These are phyloP conservation scores for Sporormia fimetaria DNA, from an alignment of 495 filamentous ascomycete genomes.

Conservation along the genomic window DNA sequence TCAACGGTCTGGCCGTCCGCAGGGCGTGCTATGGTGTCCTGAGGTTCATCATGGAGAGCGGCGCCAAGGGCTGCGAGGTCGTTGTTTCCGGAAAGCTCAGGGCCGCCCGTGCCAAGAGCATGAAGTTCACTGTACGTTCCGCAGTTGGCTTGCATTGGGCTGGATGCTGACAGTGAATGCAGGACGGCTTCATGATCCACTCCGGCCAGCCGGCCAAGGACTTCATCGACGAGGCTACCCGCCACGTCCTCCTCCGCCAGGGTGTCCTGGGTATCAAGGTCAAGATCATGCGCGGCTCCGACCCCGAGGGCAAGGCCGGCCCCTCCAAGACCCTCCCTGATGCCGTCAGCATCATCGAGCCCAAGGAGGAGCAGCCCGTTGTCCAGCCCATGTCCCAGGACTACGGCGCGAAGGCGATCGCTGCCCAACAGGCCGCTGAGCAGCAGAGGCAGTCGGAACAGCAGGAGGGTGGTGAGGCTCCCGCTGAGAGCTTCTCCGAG, in stretches of 20 bases:
- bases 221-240: constrained; percentile 96
- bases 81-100: constrained; percentile 98
- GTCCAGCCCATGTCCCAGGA: constrained; percentile 92
- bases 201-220: constrained; percentile 98
- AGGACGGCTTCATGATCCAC: constrained; percentile 99
- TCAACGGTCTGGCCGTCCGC: constrained; percentile 95
- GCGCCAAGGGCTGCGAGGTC: constrained; percentile 98
- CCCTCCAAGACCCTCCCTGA: constrained; percentile 94
- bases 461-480: constrained; percentile 34
- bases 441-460: constrained; percentile 54
- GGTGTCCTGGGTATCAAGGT: constrained; percentile 99
- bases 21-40: constrained; percentile 99
- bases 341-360: constrained; percentile 98
- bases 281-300: constrained; percentile 99
- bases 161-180: constrained; percentile 10
- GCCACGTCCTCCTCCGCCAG: constrained; percentile 98
- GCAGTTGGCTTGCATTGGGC: neutral
- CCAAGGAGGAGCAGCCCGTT: constrained; percentile 94
- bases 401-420: constrained; percentile 92
- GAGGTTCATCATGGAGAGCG: constrained; percentile 98
- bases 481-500: constrained; percentile 14
- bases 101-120: constrained; percentile 97
- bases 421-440: constrained; percentile 74
- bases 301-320: constrained; percentile 97
- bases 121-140: constrained; percentile 94